A percentile compares a stretch with the other conserved stretches of the same genome.
These are phyloP conservation scores for Fusarium mexicanum DNA, from an alignment of 2,329 filamentous ascomycete genomes.

Conservation along the genomic window DNA sequence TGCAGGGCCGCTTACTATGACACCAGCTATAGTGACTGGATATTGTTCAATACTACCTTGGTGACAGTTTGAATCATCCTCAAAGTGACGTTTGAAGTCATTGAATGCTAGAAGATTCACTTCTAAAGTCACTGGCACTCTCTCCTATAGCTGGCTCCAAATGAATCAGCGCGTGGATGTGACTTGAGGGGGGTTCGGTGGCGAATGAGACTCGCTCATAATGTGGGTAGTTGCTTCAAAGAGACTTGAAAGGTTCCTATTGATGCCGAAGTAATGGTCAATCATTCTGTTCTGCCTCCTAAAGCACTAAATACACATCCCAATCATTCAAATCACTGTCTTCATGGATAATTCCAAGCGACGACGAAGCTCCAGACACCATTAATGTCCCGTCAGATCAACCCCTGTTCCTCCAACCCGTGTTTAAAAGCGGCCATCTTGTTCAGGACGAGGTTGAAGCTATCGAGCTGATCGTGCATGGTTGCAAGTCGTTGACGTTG, in stretches of 20 bases:
- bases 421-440: not conserved
- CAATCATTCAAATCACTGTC: too few relatives aligned
- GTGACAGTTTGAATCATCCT: not conserved
- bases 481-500: not conserved
- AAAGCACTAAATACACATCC: not conserved
- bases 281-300: not conserved
- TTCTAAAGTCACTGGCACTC: not conserved
- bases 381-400: not conserved
- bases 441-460: not conserved
- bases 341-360: not conserved
- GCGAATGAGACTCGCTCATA: not conserved
- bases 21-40: not conserved
- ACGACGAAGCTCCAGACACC: not conserved
- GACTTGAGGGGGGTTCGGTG: not conserved
- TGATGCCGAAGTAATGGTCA: not conserved
- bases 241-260: not conserved
- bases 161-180: not conserved
- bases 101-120: not conserved
- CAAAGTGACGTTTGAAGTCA: not conserved
- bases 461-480: not conserved
- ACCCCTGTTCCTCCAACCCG: not conserved
- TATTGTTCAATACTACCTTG: not conserved
- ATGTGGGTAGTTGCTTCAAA: too few relatives aligned
- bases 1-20: too few relatives aligned
- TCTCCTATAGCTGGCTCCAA: not conserved